Base-by-base conservation (phyloP, 306 rosid species). In the Biancaea sappan region DNA sequence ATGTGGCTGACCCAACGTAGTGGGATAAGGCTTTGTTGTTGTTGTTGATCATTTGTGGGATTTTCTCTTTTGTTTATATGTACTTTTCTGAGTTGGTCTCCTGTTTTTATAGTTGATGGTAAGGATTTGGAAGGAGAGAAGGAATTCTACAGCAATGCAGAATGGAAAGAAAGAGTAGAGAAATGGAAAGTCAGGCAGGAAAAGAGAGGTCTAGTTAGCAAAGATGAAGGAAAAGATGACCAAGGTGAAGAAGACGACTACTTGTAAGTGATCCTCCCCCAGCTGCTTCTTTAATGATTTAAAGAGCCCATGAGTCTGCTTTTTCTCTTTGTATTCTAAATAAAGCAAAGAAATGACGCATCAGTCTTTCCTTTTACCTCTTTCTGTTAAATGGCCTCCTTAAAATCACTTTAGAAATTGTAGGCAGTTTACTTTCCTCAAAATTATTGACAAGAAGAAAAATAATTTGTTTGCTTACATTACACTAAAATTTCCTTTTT, bases 111-210 rank as follows among this genome's bases (percentile, higher is more conserved):
- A 92, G 97, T 92, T 51, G 41, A 77, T 48, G 95, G 96, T 46
- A 94, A 91, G 85, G 97, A 94, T 48, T 88, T 94, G 1, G 99
- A 94, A 77, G 97, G 84, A 9, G 99, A 92, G n/a, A 91, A 76
- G 79, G 97, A 94, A 32, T 83, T 47, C 28, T 77, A 82, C 64
- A 81, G 85, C 18, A 90, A 83, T 75, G 95, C 73, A 47, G 97
- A 94, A 77, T 94, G 99, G 99, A 86, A 94, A 77, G 96, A 94
- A 53, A 90, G 97, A 84, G 94, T 92, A n/a, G 99, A 94, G 80
- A 94, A 92, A 63, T 94, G 97, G 99, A 94, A 92, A 88, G 86
- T 87, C n/a, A 88, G 89, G 81, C 97, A 94, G 84, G 93, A 90
- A 77, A 94, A 87, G 89, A 92, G 81, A 88, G 97, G 96, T 66